Conservation (phyloP, 495 filamentous ascomycete species). For the Penicillium taxi region DNA sequence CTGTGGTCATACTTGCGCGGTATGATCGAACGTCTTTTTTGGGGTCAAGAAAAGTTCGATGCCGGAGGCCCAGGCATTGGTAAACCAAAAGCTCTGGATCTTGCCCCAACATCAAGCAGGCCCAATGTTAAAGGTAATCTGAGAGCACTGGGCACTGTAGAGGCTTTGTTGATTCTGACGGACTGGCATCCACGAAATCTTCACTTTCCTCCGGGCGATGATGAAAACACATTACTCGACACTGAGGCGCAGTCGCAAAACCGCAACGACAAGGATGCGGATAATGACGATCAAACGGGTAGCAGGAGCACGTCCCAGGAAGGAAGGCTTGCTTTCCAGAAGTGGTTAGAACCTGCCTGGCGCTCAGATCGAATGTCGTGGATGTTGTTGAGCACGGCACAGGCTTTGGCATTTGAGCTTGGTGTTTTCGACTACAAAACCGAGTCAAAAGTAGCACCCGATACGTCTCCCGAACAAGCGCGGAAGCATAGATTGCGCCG, state of each 20-base stretch:
- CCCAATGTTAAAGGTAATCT: conserved; percentile 61
- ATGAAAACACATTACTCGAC: conserved; percentile 54
- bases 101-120: conserved; percentile 48
- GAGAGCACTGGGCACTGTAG: conserved; percentile 84
- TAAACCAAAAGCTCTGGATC: conserved; percentile 52
- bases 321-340: conserved; percentile 63
- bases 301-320: conserved; percentile 45
- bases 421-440: conserved; percentile 87
- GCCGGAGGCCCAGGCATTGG: conserved; percentile 78
- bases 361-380: conserved; percentile 95
- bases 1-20: conserved; percentile 91
- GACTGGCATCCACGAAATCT: conserved; percentile 95
- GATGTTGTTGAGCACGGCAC: conserved; percentile 90
- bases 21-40: conserved; percentile 90
- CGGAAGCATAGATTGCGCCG: conserved; percentile 77
- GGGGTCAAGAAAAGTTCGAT: conserved; percentile 91
- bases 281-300: conserved; percentile 29
- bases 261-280: conserved; percentile 26
- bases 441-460: conserved; percentile 39
- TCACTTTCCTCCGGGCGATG: conserved; percentile 88
- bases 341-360: conserved; percentile 96
- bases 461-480: conserved; percentile 54
- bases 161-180: conserved; percentile 84
- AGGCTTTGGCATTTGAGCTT: conserved; percentile 84
- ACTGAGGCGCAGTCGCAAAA: conserved; percentile 38